phyloP scores from a whole-genome alignment of 2,329 filamentous ascomycete species.

The Cladosporium phlei region DNA sequence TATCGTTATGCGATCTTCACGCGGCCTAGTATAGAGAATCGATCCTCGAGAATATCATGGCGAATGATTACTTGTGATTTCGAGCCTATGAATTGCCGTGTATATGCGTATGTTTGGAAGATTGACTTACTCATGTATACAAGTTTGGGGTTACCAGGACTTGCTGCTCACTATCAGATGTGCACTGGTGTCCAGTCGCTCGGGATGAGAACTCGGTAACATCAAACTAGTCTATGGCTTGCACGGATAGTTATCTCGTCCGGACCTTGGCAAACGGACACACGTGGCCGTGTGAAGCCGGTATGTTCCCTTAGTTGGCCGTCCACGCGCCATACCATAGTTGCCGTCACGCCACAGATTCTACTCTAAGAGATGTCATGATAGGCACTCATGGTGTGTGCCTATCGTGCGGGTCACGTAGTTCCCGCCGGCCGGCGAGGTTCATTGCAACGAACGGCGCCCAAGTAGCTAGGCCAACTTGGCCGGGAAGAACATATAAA shows the following conservation, averaged over 20 bases:
- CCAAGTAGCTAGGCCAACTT: background rate
- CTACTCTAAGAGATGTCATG: background rate
- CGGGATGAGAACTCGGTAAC: background rate
- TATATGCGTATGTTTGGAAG: background rate
- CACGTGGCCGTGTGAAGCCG: background rate
- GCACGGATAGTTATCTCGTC: background rate
- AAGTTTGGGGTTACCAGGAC: too few relatives aligned
- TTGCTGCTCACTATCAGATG: background rate
- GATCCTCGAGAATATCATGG: background rate
- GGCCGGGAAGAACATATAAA: background rate
- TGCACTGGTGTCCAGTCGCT: background rate
- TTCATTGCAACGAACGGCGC: background rate
- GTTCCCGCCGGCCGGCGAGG: background rate
- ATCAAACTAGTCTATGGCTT: background rate
- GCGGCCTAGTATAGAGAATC: background rate
- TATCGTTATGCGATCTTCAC: background rate
- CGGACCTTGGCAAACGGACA: background rate
- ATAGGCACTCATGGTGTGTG: background rate
- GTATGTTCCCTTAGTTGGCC: background rate
- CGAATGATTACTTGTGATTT: background rate
- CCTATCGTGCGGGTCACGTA: background rate
- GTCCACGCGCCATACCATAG: background rate
- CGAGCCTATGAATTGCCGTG: background rate
- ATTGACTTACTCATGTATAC: background rate
- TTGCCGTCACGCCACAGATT: background rate